Conservation (phyloP, 179 eudicot genomes). For the Silene vulgaris region DNA sequence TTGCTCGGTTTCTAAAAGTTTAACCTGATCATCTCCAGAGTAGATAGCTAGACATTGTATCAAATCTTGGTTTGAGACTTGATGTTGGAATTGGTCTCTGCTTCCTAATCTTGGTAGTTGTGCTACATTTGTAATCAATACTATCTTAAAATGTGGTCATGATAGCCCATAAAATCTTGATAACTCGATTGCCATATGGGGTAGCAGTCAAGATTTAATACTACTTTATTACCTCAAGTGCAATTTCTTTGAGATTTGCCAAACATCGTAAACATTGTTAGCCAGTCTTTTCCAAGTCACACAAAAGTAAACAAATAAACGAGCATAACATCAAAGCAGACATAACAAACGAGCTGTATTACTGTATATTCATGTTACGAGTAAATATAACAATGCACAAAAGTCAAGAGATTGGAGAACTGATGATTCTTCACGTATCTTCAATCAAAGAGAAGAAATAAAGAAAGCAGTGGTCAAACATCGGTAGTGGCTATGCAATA, state of each 20-base stretch:
- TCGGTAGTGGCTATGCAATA: slow-evolving; percentile 3
- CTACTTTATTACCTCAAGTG: not conserved
- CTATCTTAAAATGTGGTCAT: not conserved
- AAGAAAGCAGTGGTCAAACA: not conserved
- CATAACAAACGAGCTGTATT: not conserved
- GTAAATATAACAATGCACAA: not conserved
- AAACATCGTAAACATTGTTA: not conserved
- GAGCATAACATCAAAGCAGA: slow-evolving; percentile 8
- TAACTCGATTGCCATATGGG: not conserved
- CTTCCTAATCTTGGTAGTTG: not conserved
- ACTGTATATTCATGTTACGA: not conserved
- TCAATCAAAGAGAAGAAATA: not conserved
- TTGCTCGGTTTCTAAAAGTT: not conserved
- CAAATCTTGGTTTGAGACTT: too few relatives aligned
- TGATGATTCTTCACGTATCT: not conserved
- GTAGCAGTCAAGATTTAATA: too few relatives aligned
- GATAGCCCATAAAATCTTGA: not conserved
- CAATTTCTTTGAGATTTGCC: not conserved
- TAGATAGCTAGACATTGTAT: too few relatives aligned
- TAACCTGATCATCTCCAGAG: not conserved
- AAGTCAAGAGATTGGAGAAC: not conserved
- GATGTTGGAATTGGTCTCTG: not conserved
- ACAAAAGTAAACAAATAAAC: not conserved
- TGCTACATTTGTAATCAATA: not conserved
- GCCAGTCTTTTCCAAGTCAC: not conserved